Percentiles rank a stretch among this genome's conserved stretches.
Conservation (phyloP, 495 filamentous ascomycete species). For the Neurospora sp. region DNA sequence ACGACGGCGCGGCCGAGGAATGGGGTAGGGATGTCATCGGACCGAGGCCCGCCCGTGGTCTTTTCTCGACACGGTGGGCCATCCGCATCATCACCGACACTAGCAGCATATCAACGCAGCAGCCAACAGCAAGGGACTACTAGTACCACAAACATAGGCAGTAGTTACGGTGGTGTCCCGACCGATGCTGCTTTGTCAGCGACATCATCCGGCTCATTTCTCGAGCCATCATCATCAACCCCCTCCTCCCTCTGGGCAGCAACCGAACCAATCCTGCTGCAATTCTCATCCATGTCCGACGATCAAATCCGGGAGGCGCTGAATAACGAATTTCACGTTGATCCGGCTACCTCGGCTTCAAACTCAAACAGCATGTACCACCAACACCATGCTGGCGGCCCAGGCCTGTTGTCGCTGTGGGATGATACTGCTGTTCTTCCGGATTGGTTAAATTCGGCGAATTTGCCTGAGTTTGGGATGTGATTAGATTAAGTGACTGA, state of each 20-base stretch:
- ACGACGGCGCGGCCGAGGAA: neutral
- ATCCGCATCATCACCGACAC: constrained; percentile 3
- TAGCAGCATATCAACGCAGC: constrained; percentile 2
- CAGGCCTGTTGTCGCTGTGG: constrained; percentile 10
- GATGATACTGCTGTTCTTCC: constrained; percentile 43
- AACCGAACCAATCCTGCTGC: constrained; percentile 34
- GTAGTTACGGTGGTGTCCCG: neutral
- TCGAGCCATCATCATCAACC: neutral
- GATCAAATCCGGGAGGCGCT: constrained; percentile 54
- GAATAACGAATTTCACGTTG: constrained; percentile 44
- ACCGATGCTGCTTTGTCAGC: constrained; percentile 1
- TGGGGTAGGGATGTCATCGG: neutral
- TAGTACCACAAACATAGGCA: neutral
- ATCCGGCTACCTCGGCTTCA: neutral
- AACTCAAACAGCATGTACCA: constrained; percentile 30
- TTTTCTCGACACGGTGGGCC: neutral
- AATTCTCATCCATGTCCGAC: constrained; percentile 60
- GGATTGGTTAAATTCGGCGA: constrained; percentile 53
- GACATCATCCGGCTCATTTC: neutral
- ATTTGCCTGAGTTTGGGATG: constrained; percentile 28
- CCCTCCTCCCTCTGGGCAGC: constrained; percentile 26
- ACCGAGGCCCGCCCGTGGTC: neutral
- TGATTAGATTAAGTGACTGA: constrained; percentile 1
- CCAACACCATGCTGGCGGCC: neutral
- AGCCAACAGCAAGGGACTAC: constrained; percentile 6